These are phyloP conservation scores for Xylaria sp. DNA, from an alignment of 2,329 filamentous ascomycete species.

Conservation along the genomic window DNA sequence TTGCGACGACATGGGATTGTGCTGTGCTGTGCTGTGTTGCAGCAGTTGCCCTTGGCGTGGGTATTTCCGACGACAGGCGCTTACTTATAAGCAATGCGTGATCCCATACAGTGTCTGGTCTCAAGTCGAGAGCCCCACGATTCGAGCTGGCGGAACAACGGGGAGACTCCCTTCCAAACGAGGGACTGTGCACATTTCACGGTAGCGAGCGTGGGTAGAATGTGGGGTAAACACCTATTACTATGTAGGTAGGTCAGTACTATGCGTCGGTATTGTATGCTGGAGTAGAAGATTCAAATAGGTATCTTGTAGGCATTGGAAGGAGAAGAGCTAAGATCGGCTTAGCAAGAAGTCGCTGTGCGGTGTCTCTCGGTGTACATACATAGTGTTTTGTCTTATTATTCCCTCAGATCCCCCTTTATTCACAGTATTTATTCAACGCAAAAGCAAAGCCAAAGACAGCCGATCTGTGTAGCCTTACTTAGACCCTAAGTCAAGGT, in stretches of 20 bases:
- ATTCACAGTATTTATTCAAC: conserved; percentile 1
- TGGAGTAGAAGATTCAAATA: conserved; percentile 9
- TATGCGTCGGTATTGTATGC: not conserved
- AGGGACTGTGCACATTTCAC: conserved; percentile 6
- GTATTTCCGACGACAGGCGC: not conserved
- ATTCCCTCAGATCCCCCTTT: not conserved
- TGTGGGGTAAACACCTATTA: conserved; percentile 13
- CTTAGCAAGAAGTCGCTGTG: not conserved
- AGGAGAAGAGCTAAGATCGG: not conserved
- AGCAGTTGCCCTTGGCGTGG: not conserved
- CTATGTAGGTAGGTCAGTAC: not conserved
- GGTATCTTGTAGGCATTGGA: not conserved
- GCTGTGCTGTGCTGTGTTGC: not conserved
- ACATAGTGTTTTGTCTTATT: not conserved
- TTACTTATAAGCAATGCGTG: no score
- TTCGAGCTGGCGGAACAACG: conserved; percentile 32
- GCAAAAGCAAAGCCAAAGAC: not conserved
- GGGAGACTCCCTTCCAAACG: conserved; percentile 23
- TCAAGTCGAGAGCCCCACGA: conserved; percentile 15
- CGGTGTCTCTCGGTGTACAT: not conserved
- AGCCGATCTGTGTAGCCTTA: conserved; percentile 1
- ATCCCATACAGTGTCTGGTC: not conserved
- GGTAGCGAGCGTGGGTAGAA: conserved; percentile 6
- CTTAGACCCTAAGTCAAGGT: conserved; percentile 17
- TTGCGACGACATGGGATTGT: conserved; percentile 2